Evolutionary conservation across 345 rosid genomes (phyloP).

Genomic region (Sonneratia caseolaris): DNA sequence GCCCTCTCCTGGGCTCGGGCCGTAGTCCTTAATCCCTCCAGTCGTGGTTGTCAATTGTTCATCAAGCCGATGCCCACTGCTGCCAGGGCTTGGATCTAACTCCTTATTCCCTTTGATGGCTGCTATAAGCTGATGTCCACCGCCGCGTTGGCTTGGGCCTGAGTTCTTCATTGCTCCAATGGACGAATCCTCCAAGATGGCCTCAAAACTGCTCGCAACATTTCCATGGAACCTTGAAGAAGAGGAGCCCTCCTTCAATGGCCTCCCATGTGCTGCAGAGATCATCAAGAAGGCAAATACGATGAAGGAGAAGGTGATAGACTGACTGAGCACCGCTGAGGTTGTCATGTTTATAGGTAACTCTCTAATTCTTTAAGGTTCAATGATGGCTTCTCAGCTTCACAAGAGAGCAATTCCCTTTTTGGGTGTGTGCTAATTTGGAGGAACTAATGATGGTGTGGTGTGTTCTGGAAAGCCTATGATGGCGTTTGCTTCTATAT

Average conservation of each 20-base stretch:
- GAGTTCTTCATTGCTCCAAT: conserved; percentile 11
- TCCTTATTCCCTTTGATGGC: not conserved
- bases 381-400: not conserved
- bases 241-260: conserved; percentile 1
- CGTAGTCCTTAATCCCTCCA: conserved; percentile 15
- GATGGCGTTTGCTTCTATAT: conserved; percentile 7
- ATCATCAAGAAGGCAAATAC: conserved; percentile 5
- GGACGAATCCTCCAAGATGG: not conserved
- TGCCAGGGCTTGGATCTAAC: conserved; percentile 27
- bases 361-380: no score
- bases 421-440: no score
- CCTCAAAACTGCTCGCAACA: conserved; percentile 2
- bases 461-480: not conserved
- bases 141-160: conserved; percentile 24
- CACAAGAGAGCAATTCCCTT: not conserved
- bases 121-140: no score
- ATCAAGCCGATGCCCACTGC: no score
- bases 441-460: no score
- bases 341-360: not conserved
- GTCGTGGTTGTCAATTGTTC: not conserved
- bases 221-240: conserved; percentile 5
- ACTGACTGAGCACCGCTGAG: not conserved
- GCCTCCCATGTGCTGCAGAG: conserved; percentile 16
- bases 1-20: conserved; percentile 40
- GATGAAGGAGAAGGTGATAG: conserved; percentile 1